phyloP scores from a whole-genome alignment of 495 filamentous ascomycete species.

The Neurospora intermedia region DNA sequence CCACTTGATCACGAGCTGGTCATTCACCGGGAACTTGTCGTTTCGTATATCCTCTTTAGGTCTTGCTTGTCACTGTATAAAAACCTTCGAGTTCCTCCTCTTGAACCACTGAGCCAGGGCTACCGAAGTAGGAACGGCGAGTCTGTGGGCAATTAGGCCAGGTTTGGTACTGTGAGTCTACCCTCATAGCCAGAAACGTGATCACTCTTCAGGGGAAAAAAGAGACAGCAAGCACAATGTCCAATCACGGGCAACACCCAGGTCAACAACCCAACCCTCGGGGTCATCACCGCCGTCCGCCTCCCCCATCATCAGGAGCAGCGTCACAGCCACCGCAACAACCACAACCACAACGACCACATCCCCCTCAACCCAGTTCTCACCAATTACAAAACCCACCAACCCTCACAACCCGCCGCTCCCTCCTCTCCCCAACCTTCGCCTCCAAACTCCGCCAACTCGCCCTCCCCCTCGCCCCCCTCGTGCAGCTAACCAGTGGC shows the following conservation, averaged over 20 bases:
- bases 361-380: background rate
- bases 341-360: background rate
- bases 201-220: too few species aligned
- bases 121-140: background rate
- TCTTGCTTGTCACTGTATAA: background rate
- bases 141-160: background rate
- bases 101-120: background rate
- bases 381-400: background rate
- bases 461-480: constrained; percentile 42
- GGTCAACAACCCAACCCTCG: background rate
- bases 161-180: background rate
- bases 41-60: background rate
- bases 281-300: background rate
- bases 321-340: background rate
- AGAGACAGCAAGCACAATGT: background rate
- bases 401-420: constrained; percentile 19
- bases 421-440: constrained; percentile 27
- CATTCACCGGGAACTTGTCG: background rate
- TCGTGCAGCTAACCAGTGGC: constrained; percentile 49
- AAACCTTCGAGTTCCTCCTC: background rate
- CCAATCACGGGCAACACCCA: background rate
- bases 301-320: background rate
- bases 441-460: constrained; percentile 32
- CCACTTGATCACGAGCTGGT: background rate
- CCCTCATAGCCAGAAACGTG: background rate